Base-by-base conservation (phyloP, 2,329 filamentous ascomycete genomes). In the Fusarium abutilonis region DNA sequence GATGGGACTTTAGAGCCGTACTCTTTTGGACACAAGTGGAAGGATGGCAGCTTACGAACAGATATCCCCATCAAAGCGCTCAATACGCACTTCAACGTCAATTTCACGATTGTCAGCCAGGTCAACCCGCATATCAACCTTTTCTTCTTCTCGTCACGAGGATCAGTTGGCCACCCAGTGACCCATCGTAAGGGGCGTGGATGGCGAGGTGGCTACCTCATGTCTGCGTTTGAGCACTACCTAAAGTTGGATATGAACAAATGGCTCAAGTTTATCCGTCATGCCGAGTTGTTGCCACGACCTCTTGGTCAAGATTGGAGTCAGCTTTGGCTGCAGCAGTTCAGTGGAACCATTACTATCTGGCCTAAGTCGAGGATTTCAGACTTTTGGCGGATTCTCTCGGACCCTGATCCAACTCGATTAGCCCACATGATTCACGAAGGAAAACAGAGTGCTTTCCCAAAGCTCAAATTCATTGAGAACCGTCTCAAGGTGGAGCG, bases 11-110 rank as follows among this genome's bases (percentile, higher is more conserved):
- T 99, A 4, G 86, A 87, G 1, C 95, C 95, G 0, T 99, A 97
- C 76, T 96, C 92, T 1, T 99, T 99, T 73, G 95, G 95, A 0
- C 93, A 98, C 80, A 98, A 98, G 78, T 99, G 95, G 95, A 99
- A 99, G 77, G 95, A 99, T 74, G 95, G 95, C 49, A 95, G 90
- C 67, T 79, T 99, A 51, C 86, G 95, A 34, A 99, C 95, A 1
- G 95, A 99, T 72, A 97, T 99, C 26, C 95, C 95, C 0, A 86
- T 99, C 71, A 95, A 94, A 76, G 90, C 93, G 2, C 83, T 99
- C 47, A 98, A 99, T 74, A 83, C 97, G 1, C 92, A 98, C 73
- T 99, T 99, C 81, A 98, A 98, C 75, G 95, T 98, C 75, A 97
- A 96, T 74, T 99, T 98, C 76, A 94, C 91, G 64, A 93, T 99